Evolutionary conservation across 2,329 filamentous ascomycete genomes (phyloP).

Genomic region (Aspergillus uvarum): DNA sequence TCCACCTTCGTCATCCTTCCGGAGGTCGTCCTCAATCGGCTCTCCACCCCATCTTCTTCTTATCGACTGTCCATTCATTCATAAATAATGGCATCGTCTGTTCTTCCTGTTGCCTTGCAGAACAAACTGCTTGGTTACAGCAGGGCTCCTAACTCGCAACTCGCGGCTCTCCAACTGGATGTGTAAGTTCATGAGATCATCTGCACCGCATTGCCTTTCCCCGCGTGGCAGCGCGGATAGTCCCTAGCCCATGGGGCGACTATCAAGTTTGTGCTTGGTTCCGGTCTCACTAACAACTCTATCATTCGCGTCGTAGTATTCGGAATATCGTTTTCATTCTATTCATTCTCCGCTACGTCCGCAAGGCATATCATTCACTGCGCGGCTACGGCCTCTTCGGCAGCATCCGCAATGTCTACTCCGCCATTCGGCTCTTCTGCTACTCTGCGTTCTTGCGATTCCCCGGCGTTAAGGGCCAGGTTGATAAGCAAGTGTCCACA

Average conservation of each 20-base stretch:
- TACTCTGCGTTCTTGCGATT: constrained; percentile 85
- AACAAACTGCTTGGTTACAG: constrained; percentile 44
- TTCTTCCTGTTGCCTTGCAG: constrained; percentile 45
- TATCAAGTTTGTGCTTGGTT: background rate
- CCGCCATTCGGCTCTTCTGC: constrained; percentile 66
- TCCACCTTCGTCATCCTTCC: constrained; percentile 8
- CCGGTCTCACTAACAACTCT: constrained; percentile 8
- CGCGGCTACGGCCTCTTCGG: constrained; percentile 86
- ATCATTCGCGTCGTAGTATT: constrained; percentile 52
- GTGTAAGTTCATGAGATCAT: constrained; percentile 36
- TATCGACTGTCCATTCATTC: background rate
- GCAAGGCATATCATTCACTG: constrained; percentile 77
- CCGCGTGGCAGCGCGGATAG: background rate
- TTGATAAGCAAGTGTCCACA: constrained; percentile 79
- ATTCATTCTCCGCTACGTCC: constrained; percentile 80
- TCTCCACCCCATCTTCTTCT: background rate
- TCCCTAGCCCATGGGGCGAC: background rate
- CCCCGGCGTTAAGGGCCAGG: constrained; percentile 81
- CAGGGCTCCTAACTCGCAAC: constrained; percentile 33
- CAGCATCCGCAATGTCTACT: constrained; percentile 72
- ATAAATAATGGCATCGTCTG: constrained; percentile 43
- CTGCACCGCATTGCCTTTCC: background rate
- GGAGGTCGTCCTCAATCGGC: constrained; percentile 7
- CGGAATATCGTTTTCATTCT: constrained; percentile 87
- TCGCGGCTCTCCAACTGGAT: constrained; percentile 42